Conservation (phyloP, 371 early-diverging fungal genomes). For the Circinella minor region DNA sequence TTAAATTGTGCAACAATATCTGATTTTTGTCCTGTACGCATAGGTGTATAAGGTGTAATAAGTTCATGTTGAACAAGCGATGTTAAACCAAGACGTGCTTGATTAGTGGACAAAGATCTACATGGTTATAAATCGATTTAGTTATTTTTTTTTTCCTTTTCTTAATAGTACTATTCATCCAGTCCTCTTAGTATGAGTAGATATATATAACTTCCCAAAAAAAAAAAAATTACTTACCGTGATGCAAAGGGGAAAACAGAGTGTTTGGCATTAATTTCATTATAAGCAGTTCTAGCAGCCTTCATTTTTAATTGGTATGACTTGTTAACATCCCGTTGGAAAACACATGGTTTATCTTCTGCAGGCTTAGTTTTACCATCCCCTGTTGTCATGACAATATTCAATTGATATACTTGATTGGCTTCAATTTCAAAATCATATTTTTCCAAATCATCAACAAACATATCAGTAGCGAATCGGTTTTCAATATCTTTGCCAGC, state of each 20-base stretch:
- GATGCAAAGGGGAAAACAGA: constrained; percentile 87
- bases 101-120: constrained; percentile 75
- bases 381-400: constrained; percentile 83
- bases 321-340: constrained; percentile 77
- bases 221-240: constrained; percentile 38
- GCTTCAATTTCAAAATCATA: constrained; percentile 74
- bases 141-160: neutral
- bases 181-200: neutral
- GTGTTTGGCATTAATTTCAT: constrained; percentile 72
- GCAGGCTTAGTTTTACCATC: constrained; percentile 73
- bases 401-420: constrained; percentile 84
- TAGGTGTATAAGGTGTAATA: constrained; percentile 75
- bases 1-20: constrained; percentile 87
- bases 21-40: constrained; percentile 62
- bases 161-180: neutral
- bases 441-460: constrained; percentile 62
- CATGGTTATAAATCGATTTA: neutral
- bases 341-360: constrained; percentile 81
- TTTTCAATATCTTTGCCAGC: constrained; percentile 86
- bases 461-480: constrained; percentile 75
- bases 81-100: constrained; percentile 84
- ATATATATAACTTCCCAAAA: too few relatives aligned
- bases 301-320: constrained; percentile 88
- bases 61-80: constrained; percentile 81
- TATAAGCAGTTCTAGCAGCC: constrained; percentile 76